These are phyloP conservation scores for Trypanosoma boissoni DNA, from an alignment of 208 protist species.

Conservation along the genomic window DNA sequence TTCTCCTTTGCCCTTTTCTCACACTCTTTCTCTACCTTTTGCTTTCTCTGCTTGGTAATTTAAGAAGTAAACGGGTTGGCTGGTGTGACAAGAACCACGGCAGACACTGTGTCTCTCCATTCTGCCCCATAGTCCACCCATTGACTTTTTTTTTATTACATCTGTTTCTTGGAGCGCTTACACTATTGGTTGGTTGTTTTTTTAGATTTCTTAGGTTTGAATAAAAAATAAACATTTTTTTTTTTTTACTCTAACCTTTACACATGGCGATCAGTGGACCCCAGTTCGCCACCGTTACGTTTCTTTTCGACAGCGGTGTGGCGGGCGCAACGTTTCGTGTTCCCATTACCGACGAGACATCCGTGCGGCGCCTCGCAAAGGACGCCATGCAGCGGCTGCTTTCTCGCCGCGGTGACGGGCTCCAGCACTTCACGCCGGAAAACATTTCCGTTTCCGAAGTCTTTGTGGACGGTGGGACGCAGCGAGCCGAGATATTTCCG, in stretches of 20 bases:
- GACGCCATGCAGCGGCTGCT: conserved; percentile 77
- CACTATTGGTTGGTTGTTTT: background rate
- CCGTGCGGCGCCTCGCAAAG: conserved; percentile 78
- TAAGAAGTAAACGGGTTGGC: no score
- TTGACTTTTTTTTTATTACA: background rate
- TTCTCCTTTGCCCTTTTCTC: no score
- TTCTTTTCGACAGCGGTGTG: conserved; percentile 38
- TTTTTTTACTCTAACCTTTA: background rate
- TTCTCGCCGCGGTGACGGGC: conserved; percentile 28
- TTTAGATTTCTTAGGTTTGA: background rate
- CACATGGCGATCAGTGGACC: conserved; percentile 28
- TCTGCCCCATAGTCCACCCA: no score
- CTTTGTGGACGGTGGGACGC: conserved; percentile 48
- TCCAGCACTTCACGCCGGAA: conserved; percentile 19
- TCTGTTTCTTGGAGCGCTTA: no score
- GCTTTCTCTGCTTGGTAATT: no score
- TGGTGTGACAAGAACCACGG: no score
- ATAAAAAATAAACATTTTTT: background rate
- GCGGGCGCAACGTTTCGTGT: conserved; percentile 59
- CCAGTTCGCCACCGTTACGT: conserved; percentile 78
- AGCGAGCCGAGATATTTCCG: conserved; percentile 75
- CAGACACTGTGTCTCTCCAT: no score
- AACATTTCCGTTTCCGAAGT: conserved; percentile 64
- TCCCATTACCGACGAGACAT: conserved; percentile 58
- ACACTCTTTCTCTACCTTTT: no score